phyloP scores from a whole-genome alignment of 73 alveolate species.

The Tetrahymena borealis region DNA sequence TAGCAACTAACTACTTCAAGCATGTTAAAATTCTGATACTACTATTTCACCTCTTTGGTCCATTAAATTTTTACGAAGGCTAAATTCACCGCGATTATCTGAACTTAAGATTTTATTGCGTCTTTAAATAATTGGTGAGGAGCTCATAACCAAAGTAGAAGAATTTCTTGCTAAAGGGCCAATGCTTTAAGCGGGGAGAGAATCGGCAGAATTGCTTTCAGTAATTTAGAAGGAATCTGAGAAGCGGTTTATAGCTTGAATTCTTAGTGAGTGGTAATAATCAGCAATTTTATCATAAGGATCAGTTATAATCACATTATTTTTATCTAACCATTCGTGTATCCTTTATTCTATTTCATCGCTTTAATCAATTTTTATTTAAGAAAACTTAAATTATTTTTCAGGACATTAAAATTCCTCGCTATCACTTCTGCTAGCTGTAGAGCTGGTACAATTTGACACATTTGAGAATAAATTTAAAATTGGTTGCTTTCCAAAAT shows the following conservation, averaged over 20 bases:
- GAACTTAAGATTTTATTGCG: background rate
- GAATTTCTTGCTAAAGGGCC: background rate
- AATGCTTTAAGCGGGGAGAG: background rate
- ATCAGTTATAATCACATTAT: background rate
- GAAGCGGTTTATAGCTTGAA: background rate
- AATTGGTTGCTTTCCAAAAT: background rate
- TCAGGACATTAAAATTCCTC: background rate
- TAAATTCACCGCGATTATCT: background rate
- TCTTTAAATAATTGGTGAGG: background rate
- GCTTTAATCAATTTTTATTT: background rate
- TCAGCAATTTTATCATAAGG: background rate
- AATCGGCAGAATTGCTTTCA: background rate
- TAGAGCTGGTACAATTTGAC: background rate
- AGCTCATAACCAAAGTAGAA: background rate
- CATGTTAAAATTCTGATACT: background rate
- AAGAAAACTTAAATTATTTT: background rate
- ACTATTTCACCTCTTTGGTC: background rate
- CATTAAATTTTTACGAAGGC: background rate
- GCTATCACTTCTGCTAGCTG: background rate
- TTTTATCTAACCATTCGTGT: background rate
- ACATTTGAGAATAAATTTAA: background rate
- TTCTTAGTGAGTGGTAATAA: background rate
- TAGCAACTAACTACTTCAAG: background rate
- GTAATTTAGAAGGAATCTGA: background rate
- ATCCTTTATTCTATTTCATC: background rate